Base-by-base conservation (phyloP, 345 rosid species). In the Eucalyptus camaldulensis region DNA sequence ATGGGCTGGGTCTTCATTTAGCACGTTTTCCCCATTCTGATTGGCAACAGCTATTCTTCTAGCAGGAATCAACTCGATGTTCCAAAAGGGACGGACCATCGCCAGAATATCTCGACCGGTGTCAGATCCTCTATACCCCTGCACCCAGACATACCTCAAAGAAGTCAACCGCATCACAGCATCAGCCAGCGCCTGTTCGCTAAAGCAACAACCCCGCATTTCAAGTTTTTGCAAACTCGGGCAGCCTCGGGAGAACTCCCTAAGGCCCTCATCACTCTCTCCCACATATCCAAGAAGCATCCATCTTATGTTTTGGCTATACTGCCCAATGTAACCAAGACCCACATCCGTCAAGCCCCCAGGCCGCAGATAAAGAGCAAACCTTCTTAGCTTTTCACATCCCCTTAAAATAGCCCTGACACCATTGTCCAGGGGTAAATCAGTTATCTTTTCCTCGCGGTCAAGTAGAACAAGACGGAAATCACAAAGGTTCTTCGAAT, bases 1-100 rank as follows among this genome's bases (percentile, higher is more conserved):
- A 87, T 98, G 98, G 53, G 99, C 96, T 33, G 97, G 99, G 88
- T 96, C 96, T 89, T 96, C 98, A 22, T 80, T 53, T 90, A 89
- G 86, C 49, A 53, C 87, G 6, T 85, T 8, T 76, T 92, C 92
- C 67, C 96, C 97, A 0, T 5, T 69, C 85, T 88, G 91, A 88
- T 92, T 87, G 40, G 50, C 89, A 67, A 88, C 85, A 8, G 47
- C 65, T 5, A 93, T 92, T 88, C 21, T 92, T 89, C 99, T 92
- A 3, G 96, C 85, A 50, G 96, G 97, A 50, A 97, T 97, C 90
- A 97, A 91, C 93, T 98, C 99, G 2, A 98, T 97, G 87, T 98
- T 98, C 99, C 99, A 98, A 90, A 91, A 96, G 4, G 99, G 99
- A 83, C 99, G 94, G 90, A 93, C 95, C 99, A 98, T 98, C 53